These are phyloP conservation scores for Solanum boliviense DNA, from an alignment of 257 asterid species.

Conservation along the genomic window DNA sequence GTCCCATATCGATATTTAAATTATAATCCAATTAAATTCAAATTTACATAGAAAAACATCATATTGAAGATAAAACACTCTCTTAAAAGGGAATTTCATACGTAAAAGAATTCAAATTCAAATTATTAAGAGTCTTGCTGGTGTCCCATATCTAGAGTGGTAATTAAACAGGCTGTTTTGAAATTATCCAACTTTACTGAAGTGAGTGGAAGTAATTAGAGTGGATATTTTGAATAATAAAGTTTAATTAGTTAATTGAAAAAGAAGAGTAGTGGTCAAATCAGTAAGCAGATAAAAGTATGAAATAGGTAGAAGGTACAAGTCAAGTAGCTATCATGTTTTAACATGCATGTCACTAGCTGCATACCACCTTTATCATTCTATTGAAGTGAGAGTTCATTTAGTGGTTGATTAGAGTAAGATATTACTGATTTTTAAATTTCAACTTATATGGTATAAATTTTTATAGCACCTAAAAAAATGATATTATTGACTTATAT, in stretches of 20 bases:
- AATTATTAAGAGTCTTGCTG: neutral
- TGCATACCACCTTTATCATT: neutral
- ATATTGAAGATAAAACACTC: too few relatives aligned
- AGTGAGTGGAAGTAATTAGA: neutral
- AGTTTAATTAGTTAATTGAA: neutral
- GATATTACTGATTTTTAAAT: too few relatives aligned
- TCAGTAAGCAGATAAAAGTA: neutral
- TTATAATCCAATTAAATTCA: too few relatives aligned
- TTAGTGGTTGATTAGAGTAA: neutral
- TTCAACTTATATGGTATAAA: too few relatives aligned
- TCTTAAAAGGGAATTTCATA: too few relatives aligned
- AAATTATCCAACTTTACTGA: neutral
- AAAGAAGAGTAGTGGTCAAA: neutral
- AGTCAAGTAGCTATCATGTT: neutral
- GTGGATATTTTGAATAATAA: neutral
- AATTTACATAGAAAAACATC: too few relatives aligned
- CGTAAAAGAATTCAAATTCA: too few relatives aligned
- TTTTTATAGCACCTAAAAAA: too few relatives aligned
- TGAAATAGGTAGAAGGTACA: neutral
- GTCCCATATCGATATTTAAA: neutral
- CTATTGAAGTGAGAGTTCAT: neutral
- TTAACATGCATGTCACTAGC: slow-evolving; percentile 1
- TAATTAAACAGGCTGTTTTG: neutral
- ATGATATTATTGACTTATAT: too few relatives aligned
- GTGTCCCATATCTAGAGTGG: neutral